Percentiles rank a stretch among this genome's conserved stretches.
These are phyloP conservation scores for Suhomyces ambrosiae DNA, from an alignment of 1,139 yeast genomes.

Conservation along the genomic window DNA sequence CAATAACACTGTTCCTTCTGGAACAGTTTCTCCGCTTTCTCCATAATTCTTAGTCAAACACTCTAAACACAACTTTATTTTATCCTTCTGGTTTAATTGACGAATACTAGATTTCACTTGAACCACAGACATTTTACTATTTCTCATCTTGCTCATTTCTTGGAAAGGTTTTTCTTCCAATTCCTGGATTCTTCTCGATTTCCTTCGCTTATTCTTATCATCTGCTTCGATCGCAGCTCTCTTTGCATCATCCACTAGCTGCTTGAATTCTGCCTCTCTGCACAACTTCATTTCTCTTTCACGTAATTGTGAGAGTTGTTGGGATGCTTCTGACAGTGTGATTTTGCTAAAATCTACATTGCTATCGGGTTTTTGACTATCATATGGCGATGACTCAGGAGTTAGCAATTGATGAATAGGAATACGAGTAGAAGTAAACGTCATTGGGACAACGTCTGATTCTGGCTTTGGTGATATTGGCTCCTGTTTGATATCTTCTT, in stretches of 20 bases:
- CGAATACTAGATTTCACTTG: slow-evolving; percentile 17
- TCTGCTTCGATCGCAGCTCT: slow-evolving; percentile 12
- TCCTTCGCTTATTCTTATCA: slow-evolving; percentile 8
- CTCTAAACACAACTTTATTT: slow-evolving; percentile 23
- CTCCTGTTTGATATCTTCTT: slow-evolving; percentile 5
- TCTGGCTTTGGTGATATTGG: slow-evolving; percentile 5
- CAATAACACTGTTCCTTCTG: slow-evolving; percentile 25
- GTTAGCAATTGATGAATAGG: slow-evolving; percentile 33
- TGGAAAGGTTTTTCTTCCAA: slow-evolving; percentile 10
- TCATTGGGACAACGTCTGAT: neutral
- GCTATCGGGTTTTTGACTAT: slow-evolving; percentile 6
- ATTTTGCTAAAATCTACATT: slow-evolving; percentile 7
- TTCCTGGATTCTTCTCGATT: slow-evolving; percentile 10
- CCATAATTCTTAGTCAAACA: slow-evolving; percentile 21
- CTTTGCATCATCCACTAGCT: slow-evolving; percentile 14
- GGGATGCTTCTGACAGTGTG: slow-evolving; percentile 11
- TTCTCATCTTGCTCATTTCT: slow-evolving; percentile 2
- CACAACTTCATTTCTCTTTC: slow-evolving; percentile 3
- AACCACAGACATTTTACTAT: slow-evolving; percentile 19
- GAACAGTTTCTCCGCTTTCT: slow-evolving; percentile 19
- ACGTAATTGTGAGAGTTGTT: slow-evolving; percentile 7
- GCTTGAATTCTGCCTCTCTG: slow-evolving; percentile 10
- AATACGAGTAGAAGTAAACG: slow-evolving; percentile 9
- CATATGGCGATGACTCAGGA: slow-evolving; percentile 41
- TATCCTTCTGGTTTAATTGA: slow-evolving; percentile 26